These are phyloP conservation scores for Diplocarpon rosae DNA, from an alignment of 2,329 filamentous ascomycete genomes.

Conservation along the genomic window DNA sequence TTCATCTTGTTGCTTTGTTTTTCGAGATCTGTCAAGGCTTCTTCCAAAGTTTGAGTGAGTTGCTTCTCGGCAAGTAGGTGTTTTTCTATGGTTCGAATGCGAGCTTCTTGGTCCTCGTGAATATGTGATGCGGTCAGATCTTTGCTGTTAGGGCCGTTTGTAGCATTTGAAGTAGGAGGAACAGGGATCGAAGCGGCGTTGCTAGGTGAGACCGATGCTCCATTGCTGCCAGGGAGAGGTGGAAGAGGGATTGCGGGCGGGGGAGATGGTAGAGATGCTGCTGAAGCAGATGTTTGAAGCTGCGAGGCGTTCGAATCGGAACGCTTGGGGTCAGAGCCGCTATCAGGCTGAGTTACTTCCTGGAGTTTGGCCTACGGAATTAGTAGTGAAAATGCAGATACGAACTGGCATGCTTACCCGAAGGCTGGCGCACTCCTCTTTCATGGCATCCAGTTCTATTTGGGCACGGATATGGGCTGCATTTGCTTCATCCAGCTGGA, in stretches of 20 bases:
- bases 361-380: conserved; percentile 47
- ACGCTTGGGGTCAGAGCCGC: conserved; percentile 32
- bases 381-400: conserved; percentile 6
- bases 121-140: conserved; percentile 67
- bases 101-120: conserved; percentile 88
- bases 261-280: conserved; percentile 78
- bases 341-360: conserved; percentile 34
- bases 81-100: conserved; percentile 93
- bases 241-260: conserved; percentile 94
- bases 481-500: conserved; percentile 70
- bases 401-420: conserved; percentile 35
- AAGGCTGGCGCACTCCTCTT: conserved; percentile 61
- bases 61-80: conserved; percentile 93
- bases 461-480: conserved; percentile 51
- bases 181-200: conserved; percentile 29
- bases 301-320: conserved; percentile 39
- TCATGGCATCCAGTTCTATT: conserved; percentile 54
- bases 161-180: conserved; percentile 43
- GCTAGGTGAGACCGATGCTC: conserved; percentile 35
- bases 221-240: conserved; percentile 59
- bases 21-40: conserved; percentile 90
- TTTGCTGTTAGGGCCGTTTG: conserved; percentile 68
- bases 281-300: conserved; percentile 72
- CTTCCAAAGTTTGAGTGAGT: conserved; percentile 87
- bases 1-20: conserved; percentile 86